Conservation (phyloP, 441 rosid species). For the Syzygium syzygioides region DNA sequence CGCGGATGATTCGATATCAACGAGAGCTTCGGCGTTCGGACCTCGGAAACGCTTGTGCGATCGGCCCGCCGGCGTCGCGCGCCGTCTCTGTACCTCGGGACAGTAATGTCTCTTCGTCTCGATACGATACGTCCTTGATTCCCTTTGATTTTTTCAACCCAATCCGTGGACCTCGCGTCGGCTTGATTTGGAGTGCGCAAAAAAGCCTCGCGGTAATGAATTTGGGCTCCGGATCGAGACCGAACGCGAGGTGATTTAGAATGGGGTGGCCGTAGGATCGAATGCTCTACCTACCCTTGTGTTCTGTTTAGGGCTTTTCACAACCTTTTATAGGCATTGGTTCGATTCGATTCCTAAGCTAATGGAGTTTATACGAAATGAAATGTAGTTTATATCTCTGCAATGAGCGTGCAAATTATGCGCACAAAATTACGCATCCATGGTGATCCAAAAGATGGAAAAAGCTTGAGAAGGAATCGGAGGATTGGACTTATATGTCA, state of each 20-base stretch:
- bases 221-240: background rate
- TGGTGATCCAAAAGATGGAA: background rate
- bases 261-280: background rate
- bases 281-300: background rate
- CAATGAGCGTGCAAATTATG: background rate
- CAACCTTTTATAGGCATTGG: background rate
- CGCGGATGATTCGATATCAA: background rate
- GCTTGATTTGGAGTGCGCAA: background rate
- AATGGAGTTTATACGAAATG: background rate
- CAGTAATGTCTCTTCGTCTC: background rate
- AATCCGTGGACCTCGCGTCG: too few species aligned
- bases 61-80: accelerated
- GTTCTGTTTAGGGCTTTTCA: background rate
- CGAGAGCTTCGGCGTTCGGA: background rate
- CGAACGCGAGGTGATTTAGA: background rate
- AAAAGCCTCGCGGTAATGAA: background rate
- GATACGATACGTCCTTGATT: background rate
- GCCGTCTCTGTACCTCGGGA: background rate
- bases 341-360: background rate
- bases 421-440: background rate
- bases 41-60: too few species aligned
- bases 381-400: background rate
- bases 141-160: background rate
- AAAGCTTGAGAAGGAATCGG: background rate
- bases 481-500: background rate